Base-by-base conservation (phyloP, 192 early-diverging fungal species). In the Podila horticola region DNA sequence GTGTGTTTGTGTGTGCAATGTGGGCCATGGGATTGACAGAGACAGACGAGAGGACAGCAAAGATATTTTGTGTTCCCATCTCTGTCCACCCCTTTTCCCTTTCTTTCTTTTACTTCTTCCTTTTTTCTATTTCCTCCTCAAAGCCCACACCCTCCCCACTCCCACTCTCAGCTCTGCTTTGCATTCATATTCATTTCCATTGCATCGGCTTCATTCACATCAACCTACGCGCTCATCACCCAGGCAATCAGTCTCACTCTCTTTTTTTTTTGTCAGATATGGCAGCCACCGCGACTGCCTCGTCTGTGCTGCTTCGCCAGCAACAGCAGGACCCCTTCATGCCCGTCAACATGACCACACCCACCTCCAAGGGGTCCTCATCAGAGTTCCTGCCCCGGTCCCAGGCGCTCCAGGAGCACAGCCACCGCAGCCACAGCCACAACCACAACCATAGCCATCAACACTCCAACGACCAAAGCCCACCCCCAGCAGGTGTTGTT, bases 201-300 rank as follows among this genome's bases (percentile, higher is more conserved):
- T 45, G 41, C 41, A 17, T 45, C 41, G 13, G 34, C 34, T 59
- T 31, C 19, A 19, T 33, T 31, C 59, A 28, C 30, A 26, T 58
- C 11, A 29, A 48, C 6, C 38, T 31, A 13, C 4, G 20, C 24
- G 5, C 33, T 20, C 20, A 13, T 65, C 49, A 48, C 52, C 38
- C 33, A 24, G 22, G 2, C 11, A n/a, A 3, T 61, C 26, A 13
- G 50, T 48, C 33, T 19, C 34, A 15, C 63, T 26, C 63, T 19
- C 34, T 26, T 51, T 31, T 15, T n/a, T n/a, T 19, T 22, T 20
- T 51, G 12, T 50, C 19, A 7, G 9, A 28, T 5, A 79, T 79
- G 69, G 69, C 75, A 66, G 60, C 75, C 22, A 65, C 69, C 12
- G 51, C 58, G 15, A 77, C 69, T n/a, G 69, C 62, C 22, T 57